Base-by-base conservation (phyloP, 1,284 basidiomycete genomes). In the Omphalotus olearius region DNA sequence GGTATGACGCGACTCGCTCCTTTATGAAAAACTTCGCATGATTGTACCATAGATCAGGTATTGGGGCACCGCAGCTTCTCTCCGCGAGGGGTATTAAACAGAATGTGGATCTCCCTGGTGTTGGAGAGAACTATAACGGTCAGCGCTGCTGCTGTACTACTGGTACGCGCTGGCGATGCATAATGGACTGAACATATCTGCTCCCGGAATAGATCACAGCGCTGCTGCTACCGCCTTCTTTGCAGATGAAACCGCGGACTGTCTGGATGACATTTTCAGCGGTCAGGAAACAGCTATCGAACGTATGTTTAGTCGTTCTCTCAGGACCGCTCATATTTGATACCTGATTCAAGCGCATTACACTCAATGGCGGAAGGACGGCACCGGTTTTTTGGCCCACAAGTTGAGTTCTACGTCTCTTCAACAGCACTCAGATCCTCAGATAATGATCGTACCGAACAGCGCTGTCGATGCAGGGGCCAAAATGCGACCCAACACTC, bases 381-480 rank as follows among this genome's bases (percentile, higher is more conserved):
- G 78, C 2, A 69, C 68, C 23, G 79, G 79, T 5, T 52, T 76
- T 33, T 68, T 82, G 59, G 71, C 77, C 0, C 65, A 73, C 57
- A 82, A 79, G 80, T 82, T 23, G 17, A 41, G 68, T 50, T 4
- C 30, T 18, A 25, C 44, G 28, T n/a, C 23, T 7, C 26, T 38
- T 4, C 13, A 33, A 3, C 7, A 7, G 30, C 7, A 33, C 9
- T 13, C 13, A 4, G 9, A 3, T n/a, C 13, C 4, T 33, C 37
- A 33, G 25, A 17, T 25, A 16, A 25, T 53, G 10, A 36, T 17
- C 10, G 14, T 18, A 17, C 26, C 11, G n/a, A 25, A 42, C 30
- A 80, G 77, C 49, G 65, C 63, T 6, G 53, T 71, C 36, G 76
- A 80, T 47, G 68, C 69, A 4, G 78, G 73, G 1, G 66, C 76